Conservation (phyloP, 768 basidiomycete species). For the Psilocybe sp. region DNA sequence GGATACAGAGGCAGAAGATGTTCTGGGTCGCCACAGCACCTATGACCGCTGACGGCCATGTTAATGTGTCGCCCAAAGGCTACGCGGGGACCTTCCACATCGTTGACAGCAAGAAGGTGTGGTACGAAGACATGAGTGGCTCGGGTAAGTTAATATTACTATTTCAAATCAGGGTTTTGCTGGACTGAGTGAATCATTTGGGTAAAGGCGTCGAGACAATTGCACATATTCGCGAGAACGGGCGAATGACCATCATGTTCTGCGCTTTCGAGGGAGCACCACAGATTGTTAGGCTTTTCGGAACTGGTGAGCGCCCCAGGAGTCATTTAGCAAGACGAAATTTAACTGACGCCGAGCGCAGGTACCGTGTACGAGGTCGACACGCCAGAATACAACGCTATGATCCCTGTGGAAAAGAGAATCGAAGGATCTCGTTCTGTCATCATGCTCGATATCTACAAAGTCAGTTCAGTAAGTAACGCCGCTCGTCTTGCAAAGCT, state of each 20-base stretch:
- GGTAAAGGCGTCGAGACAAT: constrained; percentile 46
- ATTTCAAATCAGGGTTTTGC: too few species aligned
- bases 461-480: constrained; percentile 40
- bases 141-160: constrained; percentile 42
- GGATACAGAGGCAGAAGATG: constrained; percentile 55
- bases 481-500: background rate
- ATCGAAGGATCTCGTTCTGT: constrained; percentile 53
- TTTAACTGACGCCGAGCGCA: constrained; percentile 13
- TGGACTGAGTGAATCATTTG: too few species aligned
- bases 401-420: constrained; percentile 40
- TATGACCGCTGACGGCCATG: constrained; percentile 50
- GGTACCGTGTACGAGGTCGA: constrained; percentile 58
- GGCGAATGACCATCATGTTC: constrained; percentile 62
- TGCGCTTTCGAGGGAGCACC: constrained; percentile 59
- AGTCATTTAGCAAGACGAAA: too few species aligned
- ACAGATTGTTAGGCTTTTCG: constrained; percentile 57
- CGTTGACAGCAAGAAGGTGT: constrained; percentile 44
- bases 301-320: constrained; percentile 39
- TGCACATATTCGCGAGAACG: constrained; percentile 62
- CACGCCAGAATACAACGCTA: constrained; percentile 47
- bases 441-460: constrained; percentile 55
- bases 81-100: constrained; percentile 48
- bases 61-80: constrained; percentile 66
- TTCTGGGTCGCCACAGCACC: constrained; percentile 67
- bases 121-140: constrained; percentile 70